phyloP scores from a whole-genome alignment of 2,329 filamentous ascomycete genomes.

The Penicillium occitanis region DNA sequence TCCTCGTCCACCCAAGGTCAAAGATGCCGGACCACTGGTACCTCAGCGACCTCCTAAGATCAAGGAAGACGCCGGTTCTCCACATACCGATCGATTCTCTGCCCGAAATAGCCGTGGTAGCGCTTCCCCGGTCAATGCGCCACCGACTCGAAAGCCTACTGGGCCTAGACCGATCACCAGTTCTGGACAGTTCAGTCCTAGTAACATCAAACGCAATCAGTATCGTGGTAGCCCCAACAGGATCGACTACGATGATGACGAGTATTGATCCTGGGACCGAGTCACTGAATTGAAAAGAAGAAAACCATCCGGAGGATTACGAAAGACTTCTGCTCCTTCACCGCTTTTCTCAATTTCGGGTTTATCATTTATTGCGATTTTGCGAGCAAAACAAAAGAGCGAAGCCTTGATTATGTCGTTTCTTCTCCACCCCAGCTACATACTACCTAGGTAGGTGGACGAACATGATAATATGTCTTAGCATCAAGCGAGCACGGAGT shows the following conservation, averaged over 20 bases:
- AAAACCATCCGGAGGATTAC: neutral
- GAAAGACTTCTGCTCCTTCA: neutral
- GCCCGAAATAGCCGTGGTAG: constrained; percentile 34
- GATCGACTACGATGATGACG: constrained; percentile 25
- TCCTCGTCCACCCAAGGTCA: constrained; percentile 54
- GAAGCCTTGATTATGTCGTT: constrained; percentile 9
- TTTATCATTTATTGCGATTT: neutral
- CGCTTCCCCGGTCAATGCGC: constrained; percentile 29
- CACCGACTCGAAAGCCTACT: constrained; percentile 39
- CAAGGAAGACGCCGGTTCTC: constrained; percentile 36
- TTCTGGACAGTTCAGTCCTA: constrained; percentile 28
- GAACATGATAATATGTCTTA: constrained; percentile 11
- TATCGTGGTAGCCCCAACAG: constrained; percentile 36
- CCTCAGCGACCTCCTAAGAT: constrained; percentile 51
- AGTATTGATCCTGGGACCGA: constrained; percentile 4
- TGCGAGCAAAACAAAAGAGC: constrained; percentile 3
- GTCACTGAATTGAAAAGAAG: neutral
- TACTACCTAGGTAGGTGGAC: neutral
- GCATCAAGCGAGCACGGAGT: constrained; percentile 17
- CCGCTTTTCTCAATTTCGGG: neutral
- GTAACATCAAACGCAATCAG: constrained; percentile 29
- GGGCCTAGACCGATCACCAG: constrained; percentile 40
- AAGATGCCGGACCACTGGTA: constrained; percentile 59
- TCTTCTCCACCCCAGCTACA: neutral
- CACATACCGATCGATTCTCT: constrained; percentile 44